phyloP scores from a whole-genome alignment of 73 alveolate species.

The Paramecium octaurelia region DNA sequence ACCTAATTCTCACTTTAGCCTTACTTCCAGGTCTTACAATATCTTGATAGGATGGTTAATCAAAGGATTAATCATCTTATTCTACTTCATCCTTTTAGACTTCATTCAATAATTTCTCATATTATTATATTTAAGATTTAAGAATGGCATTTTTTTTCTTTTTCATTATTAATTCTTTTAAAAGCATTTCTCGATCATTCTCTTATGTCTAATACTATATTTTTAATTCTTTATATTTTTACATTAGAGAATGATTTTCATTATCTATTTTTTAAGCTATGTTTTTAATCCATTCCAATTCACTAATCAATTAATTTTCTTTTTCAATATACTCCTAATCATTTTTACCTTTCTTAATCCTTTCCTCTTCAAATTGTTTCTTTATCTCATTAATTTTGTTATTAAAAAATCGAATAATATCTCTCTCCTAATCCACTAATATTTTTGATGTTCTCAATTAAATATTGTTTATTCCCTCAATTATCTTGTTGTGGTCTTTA shows the following conservation, averaged over 20 bases:
- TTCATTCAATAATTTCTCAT: constrained; percentile 48
- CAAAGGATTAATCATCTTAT: constrained; percentile 42
- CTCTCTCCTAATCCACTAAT: constrained; percentile 58
- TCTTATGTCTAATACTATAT: constrained; percentile 56
- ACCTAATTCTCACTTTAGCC: constrained; percentile 31
- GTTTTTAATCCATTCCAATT: constrained; percentile 61
- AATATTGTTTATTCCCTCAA: constrained; percentile 49
- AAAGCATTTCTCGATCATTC: constrained; percentile 61
- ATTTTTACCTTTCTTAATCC: constrained; percentile 63
- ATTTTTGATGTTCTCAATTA: constrained; percentile 56
- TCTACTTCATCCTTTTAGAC: constrained; percentile 47
- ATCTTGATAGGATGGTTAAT: background rate
- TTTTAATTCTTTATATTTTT: constrained; percentile 53
- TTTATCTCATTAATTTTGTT: constrained; percentile 57
- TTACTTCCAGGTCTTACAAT: background rate
- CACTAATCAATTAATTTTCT: constrained; percentile 48
- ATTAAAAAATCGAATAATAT: constrained; percentile 57
- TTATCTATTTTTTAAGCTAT: constrained; percentile 61
- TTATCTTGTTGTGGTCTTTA: constrained; percentile 44
- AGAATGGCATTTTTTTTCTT: constrained; percentile 59
- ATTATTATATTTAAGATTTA: constrained; percentile 36
- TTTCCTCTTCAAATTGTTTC: constrained; percentile 62
- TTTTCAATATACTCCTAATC: constrained; percentile 58
- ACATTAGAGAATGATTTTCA: constrained; percentile 56
- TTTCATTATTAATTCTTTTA: constrained; percentile 56